Evolutionary conservation across 352 stramenopile species (phyloP), one percentile per base, ranked within the genome.

Genomic region (Pythium plurisporium): DNA sequence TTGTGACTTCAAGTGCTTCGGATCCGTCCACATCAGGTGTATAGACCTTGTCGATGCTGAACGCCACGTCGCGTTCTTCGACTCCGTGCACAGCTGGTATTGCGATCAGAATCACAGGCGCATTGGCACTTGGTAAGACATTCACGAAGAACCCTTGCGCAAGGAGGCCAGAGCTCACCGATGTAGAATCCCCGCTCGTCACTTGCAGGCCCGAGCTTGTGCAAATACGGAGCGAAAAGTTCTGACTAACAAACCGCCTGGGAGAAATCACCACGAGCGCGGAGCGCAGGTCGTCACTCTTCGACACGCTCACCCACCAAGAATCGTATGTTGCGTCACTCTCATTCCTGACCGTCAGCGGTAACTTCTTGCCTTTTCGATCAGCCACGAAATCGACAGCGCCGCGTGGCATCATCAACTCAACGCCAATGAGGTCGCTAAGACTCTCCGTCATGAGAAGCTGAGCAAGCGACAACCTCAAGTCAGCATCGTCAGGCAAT

Each of bases 21-120:
- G 56, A 64, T 9, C 56, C 56, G 20, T 64, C 56, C 41, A 49
- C 47, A 22, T 64, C 56, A 4, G 47, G 56, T 14, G 56, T 64
- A 33, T 33, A 56, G 20, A 64, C 14, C 7, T 25, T 19, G 26
- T 38, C 29, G 17, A 64, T 58, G 4, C 11, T 15, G 12, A 64
- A 58, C 8, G 27, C 10, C 20, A 58, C 19, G 12, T 51, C 46
- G 14, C 56, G 56, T 26, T 64, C 56, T 58, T 64, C 56, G 0
- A 54, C 31, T 12, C 56, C 56, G 17, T 26, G 56, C 1, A 58
- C 30, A 8, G 23, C 1, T 5, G 38, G 20, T 4, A 15, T 29
- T 9, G 12, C 31, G 30, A 64, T 7, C 1, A 34, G 6, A 14
- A 64, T 33, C 2, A 54, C 48, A 2, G 56, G 56, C 9, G 36